Evolutionary conservation across 73 alveolate species (phyloP), one percentile per base, ranked within the genome.

Genomic region (Paramecium pentaurelia): DNA sequence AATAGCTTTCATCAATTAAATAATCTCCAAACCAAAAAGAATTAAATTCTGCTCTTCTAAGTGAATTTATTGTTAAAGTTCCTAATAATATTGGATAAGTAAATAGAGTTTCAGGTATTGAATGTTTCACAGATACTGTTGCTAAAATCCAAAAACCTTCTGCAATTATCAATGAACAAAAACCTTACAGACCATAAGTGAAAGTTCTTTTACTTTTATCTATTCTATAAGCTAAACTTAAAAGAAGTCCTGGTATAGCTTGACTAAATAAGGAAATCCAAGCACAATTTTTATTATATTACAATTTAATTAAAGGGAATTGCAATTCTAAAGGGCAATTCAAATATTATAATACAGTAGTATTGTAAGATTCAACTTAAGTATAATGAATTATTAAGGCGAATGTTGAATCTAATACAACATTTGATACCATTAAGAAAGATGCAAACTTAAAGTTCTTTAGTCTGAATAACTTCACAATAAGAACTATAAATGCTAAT

Each of bases 311-410:
- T 25, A 80, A 80, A 0, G 91, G 91, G 7, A 80, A 9, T 45
- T 45, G 51, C n/a, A 80, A 45, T 80, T 80, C 91, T 44, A 80
- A 44, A n/a, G 91, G 91, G 47, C 91, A 80, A 44, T 80, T 80
- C 30, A 80, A 49, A 28, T 45, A 80, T 44, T 47, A 10, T 22
- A 80, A 44, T 40, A 64, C 58, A 12, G 58, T 8, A 8, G 58
- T 47, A 25, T 80, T 80, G 16, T 80, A 80, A 25, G 91, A 80
- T 47, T 44, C 14, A 80, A 8, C 38, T 12, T 45, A 4, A 0
- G 73, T 47, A 27, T 80, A 80, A 11, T 80, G 91, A 5, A 80
- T 49, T 11, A 44, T 20, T 12, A 47, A 14, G 8, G 91, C 36
- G 0, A 80, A 7, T 14, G 20, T 45, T 27, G 47, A 20, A 49